A percentile compares a stretch with the other conserved stretches of the same genome.
These are phyloP conservation scores for Rhododendron mucronatum DNA, from an alignment of 148 eudicot genomes.

Conservation along the genomic window DNA sequence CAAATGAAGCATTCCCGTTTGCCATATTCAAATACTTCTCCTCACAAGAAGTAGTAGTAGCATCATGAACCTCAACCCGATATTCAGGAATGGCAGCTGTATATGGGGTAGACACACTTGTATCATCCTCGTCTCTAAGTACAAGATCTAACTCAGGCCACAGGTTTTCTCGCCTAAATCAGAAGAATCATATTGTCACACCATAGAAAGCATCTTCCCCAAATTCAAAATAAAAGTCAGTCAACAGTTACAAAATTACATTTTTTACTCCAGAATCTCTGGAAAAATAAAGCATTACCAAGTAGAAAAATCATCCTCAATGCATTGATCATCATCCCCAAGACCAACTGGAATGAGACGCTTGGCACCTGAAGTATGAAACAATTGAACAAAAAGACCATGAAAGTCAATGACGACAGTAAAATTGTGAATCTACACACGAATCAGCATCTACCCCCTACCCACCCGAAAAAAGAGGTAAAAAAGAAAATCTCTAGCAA, in stretches of 20 bases:
- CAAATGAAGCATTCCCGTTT: slow-evolving; percentile 63
- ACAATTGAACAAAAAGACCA: not conserved
- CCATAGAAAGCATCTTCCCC: not conserved
- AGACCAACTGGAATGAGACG: slow-evolving; percentile 71
- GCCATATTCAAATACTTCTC: slow-evolving; percentile 27
- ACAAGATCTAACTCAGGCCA: slow-evolving; percentile 83
- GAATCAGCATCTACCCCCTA: not conserved
- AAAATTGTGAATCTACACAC: not conserved
- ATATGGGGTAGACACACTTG: slow-evolving; percentile 60
- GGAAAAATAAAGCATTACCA: slow-evolving; percentile 39
- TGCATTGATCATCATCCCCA: slow-evolving; percentile 95
- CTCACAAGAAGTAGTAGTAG: slow-evolving; percentile 26
- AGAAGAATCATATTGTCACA: slow-evolving; percentile 13
- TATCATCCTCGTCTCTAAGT: slow-evolving; percentile 58
- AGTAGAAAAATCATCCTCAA: slow-evolving; percentile 89
- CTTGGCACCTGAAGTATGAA: slow-evolving; percentile 58
- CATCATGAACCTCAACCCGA: slow-evolving; percentile 62
- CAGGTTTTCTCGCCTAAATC: slow-evolving; percentile 57
- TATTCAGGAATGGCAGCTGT: slow-evolving; percentile 71
- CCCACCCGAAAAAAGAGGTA: not conserved
- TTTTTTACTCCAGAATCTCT: not conserved
- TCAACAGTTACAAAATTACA: not conserved
- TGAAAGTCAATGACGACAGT: not conserved
- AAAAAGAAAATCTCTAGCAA: not conserved
- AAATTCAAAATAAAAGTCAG: not conserved